phyloP scores from a whole-genome alignment of 139 green algal genomes.

The Chlamydomonas schloesseri region DNA sequence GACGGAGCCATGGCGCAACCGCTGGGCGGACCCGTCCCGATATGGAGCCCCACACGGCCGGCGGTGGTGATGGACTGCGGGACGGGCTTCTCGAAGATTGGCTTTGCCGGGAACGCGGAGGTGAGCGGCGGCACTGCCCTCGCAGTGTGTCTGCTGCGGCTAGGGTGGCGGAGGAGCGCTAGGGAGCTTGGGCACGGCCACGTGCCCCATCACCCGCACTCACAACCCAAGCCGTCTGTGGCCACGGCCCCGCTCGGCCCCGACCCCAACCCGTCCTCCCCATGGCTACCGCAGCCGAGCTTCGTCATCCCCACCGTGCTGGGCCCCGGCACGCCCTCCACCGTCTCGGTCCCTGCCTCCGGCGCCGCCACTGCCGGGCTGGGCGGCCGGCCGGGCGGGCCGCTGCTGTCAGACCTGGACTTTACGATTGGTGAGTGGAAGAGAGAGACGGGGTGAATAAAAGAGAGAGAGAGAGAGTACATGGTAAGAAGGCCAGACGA shows the following conservation, averaged over 20 bases:
- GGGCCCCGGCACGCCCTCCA: neutral
- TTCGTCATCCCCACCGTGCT: conserved; percentile 79
- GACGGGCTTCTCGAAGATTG: conserved; percentile 81
- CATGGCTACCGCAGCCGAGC: conserved; percentile 50
- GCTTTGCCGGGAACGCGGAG: conserved; percentile 77
- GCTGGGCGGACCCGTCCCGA: neutral
- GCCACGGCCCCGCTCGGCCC: no score
- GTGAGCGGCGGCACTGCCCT: neutral
- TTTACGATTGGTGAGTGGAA: conserved; percentile 66
- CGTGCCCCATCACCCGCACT: no score
- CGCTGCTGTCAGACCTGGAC: conserved; percentile 74
- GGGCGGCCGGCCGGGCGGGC: neutral
- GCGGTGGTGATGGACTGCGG: conserved; percentile 80
- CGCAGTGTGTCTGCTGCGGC: no score
- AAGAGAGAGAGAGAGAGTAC: no score
- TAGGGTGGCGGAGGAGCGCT: no score
- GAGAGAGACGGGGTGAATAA: no score
- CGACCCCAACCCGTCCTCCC: neutral
- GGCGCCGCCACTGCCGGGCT: neutral
- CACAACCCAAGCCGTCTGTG: neutral
- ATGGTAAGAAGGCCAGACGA: no score
- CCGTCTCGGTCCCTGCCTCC: neutral
- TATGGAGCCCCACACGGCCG: conserved; percentile 5
- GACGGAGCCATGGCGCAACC: no score
- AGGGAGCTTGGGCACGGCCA: no score